Evolutionary conservation across 768 basidiomycete genomes (phyloP), one percentile per base, ranked within the genome.

Genomic region (Arthromyces matolae): DNA sequence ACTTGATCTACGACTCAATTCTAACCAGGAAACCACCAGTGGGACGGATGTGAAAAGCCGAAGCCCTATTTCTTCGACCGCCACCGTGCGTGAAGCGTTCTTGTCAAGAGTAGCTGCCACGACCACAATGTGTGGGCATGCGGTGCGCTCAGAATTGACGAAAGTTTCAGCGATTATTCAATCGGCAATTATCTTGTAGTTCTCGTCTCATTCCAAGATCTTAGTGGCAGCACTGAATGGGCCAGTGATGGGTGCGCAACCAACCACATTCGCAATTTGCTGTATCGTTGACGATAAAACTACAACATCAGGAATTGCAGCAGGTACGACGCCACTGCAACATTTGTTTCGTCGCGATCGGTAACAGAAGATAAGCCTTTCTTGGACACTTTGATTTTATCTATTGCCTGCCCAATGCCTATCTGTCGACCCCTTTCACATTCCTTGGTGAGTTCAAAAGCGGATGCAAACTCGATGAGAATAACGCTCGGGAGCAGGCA

Each of bases 341-440:
- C 13, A 10, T 22, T 28, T 28, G 23, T 20, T n/a, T n/a, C n/a
- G n/a, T 19, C 16, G 10, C 16, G 23, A 6, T 20, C 16, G 14
- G 49, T 36, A 24, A 23, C 13, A 48, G n/a, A 20, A 1, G 19
- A 32, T 25, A 51, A 84, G 85, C 79, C 2, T 78, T 81, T 56
- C 65, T 84, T n/a, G 84, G 84, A 1, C 77, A 84, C 49, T 86
- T 86, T 50, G 86, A 89, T 62, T 84, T 89, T 54, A 80, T 89
- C 22, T 88, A 85, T 53, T 73, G 78, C 20, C 61, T 86, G 50
- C 79, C 81, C 2, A 68, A 71, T 47, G 75, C 69, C 0, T 88
- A 81, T 79, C 60, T 89, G 4, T 77, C 78, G 28, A 71, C 80
- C 0, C 85, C 84, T 0, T 88, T 89, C 59, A 74, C 84, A 0